Percentiles rank a stretch among this genome's conserved stretches.
These are phyloP conservation scores for Cyclotella cryptica DNA, from an alignment of 108 stramenopile genomes.

Conservation along the genomic window DNA sequence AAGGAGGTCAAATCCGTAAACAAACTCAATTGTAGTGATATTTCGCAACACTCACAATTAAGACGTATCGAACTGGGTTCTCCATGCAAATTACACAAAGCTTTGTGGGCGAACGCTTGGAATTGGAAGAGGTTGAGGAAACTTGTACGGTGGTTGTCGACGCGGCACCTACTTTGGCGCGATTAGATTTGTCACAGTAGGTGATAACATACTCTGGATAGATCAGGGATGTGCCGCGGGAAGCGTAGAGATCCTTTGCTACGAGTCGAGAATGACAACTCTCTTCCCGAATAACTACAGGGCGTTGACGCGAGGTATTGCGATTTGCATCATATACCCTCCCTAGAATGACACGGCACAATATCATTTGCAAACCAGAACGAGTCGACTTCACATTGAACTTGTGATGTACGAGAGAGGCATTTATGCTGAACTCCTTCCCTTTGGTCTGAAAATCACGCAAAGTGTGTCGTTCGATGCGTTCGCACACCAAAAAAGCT, in stretches of 20 bases:
- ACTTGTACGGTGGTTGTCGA: background rate
- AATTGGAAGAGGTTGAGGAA: background rate
- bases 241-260: slow-evolving; percentile 19
- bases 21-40: background rate
- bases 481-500: slow-evolving; percentile 12
- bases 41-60: slow-evolving; percentile 6
- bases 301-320: background rate
- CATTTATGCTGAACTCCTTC: slow-evolving; percentile 16
- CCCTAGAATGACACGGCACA: slow-evolving; percentile 42
- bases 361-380: slow-evolving; percentile 20
- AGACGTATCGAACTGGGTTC: slow-evolving; percentile 25
- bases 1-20: background rate
- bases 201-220: slow-evolving; percentile 53
- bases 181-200: slow-evolving; percentile 20
- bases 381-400: background rate
- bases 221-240: slow-evolving; percentile 26
- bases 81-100: slow-evolving; percentile 51
- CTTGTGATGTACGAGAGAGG: slow-evolving; percentile 12
- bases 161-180: background rate
- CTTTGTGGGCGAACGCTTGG: slow-evolving; percentile 28
- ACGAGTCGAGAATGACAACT: slow-evolving; percentile 19
- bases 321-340: slow-evolving; percentile 14
- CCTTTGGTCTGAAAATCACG: slow-evolving; percentile 20
- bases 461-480: background rate
- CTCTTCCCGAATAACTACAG: background rate